phyloP scores from a whole-genome alignment of 164 flowering plant genomes.

The Vitis rupestris region DNA sequence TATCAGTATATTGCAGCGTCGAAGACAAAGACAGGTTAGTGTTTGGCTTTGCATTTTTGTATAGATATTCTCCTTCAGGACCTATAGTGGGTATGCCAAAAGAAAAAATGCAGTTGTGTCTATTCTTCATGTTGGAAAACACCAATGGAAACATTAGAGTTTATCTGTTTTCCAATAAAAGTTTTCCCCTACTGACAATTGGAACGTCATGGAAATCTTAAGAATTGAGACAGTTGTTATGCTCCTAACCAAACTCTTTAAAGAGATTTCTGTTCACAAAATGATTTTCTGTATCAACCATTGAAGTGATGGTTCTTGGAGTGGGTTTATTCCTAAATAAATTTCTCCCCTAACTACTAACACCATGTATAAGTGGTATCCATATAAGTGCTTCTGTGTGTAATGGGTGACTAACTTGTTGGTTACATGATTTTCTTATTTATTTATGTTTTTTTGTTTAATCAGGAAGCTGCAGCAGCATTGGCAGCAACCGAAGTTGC shows the following conservation, averaged over 20 bases:
- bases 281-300: background rate
- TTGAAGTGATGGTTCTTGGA: background rate
- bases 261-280: background rate
- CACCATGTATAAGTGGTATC: too few species aligned
- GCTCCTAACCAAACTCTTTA: background rate
- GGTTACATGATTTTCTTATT: too few species aligned
- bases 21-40: conserved; percentile 66
- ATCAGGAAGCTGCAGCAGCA: conserved; percentile 39
- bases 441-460: background rate
- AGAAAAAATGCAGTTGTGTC: background rate
- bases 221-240: background rate
- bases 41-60: background rate
- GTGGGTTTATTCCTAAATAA: too few species aligned
- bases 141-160: background rate
- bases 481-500: conserved; percentile 49
- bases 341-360: too few species aligned
- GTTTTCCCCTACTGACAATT: background rate
- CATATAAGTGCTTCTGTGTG: too few species aligned
- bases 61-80: background rate
- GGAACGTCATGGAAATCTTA: background rate
- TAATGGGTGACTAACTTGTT: too few species aligned
- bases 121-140: conserved; percentile 1
- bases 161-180: background rate
- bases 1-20: conserved; percentile 67
- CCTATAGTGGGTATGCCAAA: background rate